Conservation (phyloP, 2,329 filamentous ascomycete genomes). For the Aspergillus calidoustus region DNA sequence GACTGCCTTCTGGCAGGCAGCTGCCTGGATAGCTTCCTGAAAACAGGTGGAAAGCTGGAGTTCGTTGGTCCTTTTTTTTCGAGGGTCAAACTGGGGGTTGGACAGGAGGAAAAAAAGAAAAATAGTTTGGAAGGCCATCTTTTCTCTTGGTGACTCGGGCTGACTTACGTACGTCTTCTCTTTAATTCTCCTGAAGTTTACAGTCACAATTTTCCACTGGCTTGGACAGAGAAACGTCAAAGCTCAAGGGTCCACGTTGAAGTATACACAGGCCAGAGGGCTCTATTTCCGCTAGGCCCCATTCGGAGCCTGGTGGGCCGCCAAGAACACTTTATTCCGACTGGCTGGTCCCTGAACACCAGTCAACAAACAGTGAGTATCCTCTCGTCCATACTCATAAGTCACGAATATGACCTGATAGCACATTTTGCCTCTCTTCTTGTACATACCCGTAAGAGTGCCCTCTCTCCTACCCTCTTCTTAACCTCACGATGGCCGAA, state of each 20-base stretch:
- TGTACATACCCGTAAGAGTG: neutral
- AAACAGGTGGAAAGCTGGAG: too few relatives aligned
- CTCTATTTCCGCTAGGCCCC: neutral
- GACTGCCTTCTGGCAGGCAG: too few relatives aligned
- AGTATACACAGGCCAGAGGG: neutral
- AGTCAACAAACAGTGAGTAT: neutral
- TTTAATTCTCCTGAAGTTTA: too few relatives aligned
- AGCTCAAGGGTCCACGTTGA: neutral
- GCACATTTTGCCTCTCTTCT: neutral
- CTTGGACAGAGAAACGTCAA: neutral
- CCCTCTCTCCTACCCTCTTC: neutral
- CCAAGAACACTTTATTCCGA: neutral
- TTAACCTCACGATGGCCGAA: neutral
- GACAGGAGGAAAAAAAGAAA: too few relatives aligned
- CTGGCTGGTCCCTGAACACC: neutral
- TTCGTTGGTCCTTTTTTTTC: too few relatives aligned
- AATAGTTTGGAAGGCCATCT: too few relatives aligned
- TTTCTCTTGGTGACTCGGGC: too few relatives aligned
- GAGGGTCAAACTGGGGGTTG: too few relatives aligned
- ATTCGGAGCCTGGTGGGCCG: neutral
- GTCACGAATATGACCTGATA: neutral
- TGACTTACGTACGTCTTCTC: too few relatives aligned
- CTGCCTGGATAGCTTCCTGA: too few relatives aligned
- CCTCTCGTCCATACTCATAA: neutral
- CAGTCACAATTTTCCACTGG: too few relatives aligned